Base-by-base conservation (phyloP, 257 asterid genomes). In the Plantago elongata region DNA sequence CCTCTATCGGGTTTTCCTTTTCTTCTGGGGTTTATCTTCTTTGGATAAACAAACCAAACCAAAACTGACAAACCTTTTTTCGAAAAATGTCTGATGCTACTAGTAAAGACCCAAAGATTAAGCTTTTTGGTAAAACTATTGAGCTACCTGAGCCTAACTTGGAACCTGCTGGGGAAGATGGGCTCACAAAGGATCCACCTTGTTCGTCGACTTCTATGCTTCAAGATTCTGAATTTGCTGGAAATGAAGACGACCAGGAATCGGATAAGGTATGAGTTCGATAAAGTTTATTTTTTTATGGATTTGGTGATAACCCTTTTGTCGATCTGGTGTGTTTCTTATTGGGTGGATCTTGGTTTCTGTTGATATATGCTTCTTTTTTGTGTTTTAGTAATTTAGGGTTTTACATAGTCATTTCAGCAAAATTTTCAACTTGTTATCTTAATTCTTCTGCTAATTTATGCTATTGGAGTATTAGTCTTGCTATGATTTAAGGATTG, bases 61-160 rank as follows among this genome's bases (percentile, higher is more conserved):
- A 27, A 40, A 18, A 38, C 12, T 59, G 71, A 58, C 66, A 37
- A n/a, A n/a, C n/a, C n/a, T n/a, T n/a, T n/a, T n/a, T 49, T 64
- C 40, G 14, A 34, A 70, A 64, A 48, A 89, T 89, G 99, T 79
- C 86, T 50, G 95, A 81, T 60, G 74, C n/a, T n/a, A n/a, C n/a
- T n/a, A n/a, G 66, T 4, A 86, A 81, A 67, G 98, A 92, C 77
- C 95, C 95, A 5, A 90, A 74, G 70, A 84, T 92, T 49, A 92
- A 87, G 77, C 95, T 92, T 65, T 92, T 92, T 72, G 99, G 99
- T 15, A 74, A 75, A 65, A 92, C 95, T 29, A 92, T 92, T 67
- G 82, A 75, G 55, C 73, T 88, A 66, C 86, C 84, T 69, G 87
- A 82, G 18, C 58, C 63, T 51, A 58, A 70, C 9, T 46, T 43